phyloP scores from a whole-genome alignment of 768 basidiomycete genomes.

The Hirschioporus abietinus region DNA sequence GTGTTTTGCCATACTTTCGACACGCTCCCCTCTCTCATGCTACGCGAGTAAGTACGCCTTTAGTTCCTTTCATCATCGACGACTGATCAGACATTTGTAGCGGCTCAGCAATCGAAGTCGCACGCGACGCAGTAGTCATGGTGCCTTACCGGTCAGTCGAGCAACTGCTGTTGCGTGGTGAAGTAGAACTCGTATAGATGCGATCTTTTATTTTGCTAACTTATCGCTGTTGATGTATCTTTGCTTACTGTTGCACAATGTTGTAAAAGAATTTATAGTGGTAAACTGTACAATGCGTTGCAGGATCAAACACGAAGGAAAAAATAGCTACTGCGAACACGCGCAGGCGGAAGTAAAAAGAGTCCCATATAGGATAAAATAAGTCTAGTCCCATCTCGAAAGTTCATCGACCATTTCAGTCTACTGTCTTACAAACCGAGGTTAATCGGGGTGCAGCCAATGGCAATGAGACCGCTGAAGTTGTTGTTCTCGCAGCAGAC shows the following conservation, averaged over 20 bases:
- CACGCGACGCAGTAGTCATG: slow-evolving; percentile 77
- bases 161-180: slow-evolving; percentile 62
- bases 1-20: slow-evolving; percentile 79
- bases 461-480: slow-evolving; percentile 30
- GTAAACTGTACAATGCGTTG: not conserved
- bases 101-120: slow-evolving; percentile 67
- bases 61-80: slow-evolving; percentile 18
- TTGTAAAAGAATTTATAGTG: not conserved
- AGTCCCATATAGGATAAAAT: not conserved
- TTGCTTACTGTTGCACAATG: not conserved
- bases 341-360: not conserved
- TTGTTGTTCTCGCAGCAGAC: slow-evolving; percentile 36
- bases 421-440: slow-evolving; percentile 2
- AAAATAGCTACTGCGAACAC: not conserved
- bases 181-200: slow-evolving; percentile 69
- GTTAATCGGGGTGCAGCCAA: slow-evolving; percentile 36
- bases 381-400: not conserved
- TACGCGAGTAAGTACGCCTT: slow-evolving; percentile 57
- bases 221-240: not conserved
- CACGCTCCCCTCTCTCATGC: slow-evolving; percentile 57
- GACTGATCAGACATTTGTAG: slow-evolving; percentile 36
- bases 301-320: not conserved
- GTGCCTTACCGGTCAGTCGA: slow-evolving; percentile 75
- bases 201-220: slow-evolving; percentile 15
- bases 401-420: not conserved